A percentile compares a stretch with the other conserved stretches of the same genome.
phyloP scores from a whole-genome alignment of 176 grass and related monocot species.

The Ensete ventricosum region DNA sequence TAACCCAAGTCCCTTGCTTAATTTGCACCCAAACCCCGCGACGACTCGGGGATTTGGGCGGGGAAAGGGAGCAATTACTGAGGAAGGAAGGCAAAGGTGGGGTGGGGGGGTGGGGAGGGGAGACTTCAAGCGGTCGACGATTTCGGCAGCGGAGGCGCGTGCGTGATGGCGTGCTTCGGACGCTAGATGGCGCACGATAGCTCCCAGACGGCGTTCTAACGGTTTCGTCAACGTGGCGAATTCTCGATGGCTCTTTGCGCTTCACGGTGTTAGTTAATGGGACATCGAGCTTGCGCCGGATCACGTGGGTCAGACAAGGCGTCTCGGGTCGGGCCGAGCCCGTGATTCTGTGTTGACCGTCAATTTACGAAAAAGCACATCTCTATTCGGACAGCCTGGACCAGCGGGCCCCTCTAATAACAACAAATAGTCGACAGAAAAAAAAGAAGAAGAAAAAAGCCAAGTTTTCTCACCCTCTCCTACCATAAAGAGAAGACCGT shows the following conservation, averaged over 20 bases:
- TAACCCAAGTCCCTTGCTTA: neutral
- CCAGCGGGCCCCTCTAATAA: too few species aligned
- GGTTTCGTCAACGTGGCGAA: neutral
- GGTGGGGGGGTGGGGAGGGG: neutral
- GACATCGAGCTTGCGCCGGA: too few species aligned
- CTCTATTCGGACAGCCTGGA: too few species aligned
- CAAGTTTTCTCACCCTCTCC: too few species aligned
- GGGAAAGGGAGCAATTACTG: neutral
- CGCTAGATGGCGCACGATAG: neutral
- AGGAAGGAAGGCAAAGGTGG: neutral
- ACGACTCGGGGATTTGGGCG: neutral
- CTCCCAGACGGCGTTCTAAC: neutral
- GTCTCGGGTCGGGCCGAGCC: too few species aligned
- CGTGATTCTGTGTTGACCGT: too few species aligned
- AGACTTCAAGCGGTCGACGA: neutral
- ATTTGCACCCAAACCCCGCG: conserved; percentile 1
- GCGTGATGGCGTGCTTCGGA: neutral
- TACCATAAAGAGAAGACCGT: too few species aligned
- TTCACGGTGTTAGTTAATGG: too few species aligned
- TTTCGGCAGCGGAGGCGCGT: neutral
- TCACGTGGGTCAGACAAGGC: too few species aligned
- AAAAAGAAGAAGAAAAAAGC: too few species aligned
- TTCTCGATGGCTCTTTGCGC: neutral
- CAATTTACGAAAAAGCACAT: too few species aligned
- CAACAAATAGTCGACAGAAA: too few species aligned